These are phyloP conservation scores for Zopfia rhizophila DNA, from an alignment of 2,329 filamentous ascomycete genomes.

Conservation along the genomic window DNA sequence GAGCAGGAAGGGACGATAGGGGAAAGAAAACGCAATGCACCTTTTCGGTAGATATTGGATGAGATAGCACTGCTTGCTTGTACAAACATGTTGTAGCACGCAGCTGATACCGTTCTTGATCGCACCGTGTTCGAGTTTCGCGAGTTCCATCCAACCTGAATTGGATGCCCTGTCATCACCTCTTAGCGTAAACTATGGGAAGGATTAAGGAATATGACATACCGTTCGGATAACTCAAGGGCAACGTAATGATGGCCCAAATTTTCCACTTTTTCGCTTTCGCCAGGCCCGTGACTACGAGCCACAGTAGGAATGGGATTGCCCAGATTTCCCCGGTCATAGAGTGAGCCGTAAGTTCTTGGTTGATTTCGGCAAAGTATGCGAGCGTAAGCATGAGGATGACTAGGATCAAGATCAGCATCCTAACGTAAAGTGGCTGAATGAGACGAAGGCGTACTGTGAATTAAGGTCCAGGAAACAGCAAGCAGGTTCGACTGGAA, in stretches of 20 bases:
- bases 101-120: slow-evolving; percentile 58
- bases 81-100: slow-evolving; percentile 43
- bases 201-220: no score
- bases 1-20: no score
- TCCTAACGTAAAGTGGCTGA: not conserved
- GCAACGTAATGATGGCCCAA: slow-evolving; percentile 55
- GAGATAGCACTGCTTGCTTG: slow-evolving; percentile 35
- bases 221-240: slow-evolving; percentile 57
- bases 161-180: slow-evolving; percentile 52
- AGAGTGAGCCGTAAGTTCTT: slow-evolving; percentile 26
- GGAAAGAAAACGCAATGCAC: slow-evolving; percentile 1
- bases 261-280: slow-evolving; percentile 55
- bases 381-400: slow-evolving; percentile 27
- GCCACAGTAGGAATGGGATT: slow-evolving; percentile 30
- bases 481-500: slow-evolving; percentile 28
- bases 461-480: slow-evolving; percentile 24
- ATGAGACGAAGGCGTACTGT: slow-evolving; percentile 18
- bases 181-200: no score
- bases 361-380: slow-evolving; percentile 29
- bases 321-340: slow-evolving; percentile 30
- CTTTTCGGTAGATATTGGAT: slow-evolving; percentile 35
- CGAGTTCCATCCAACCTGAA: slow-evolving; percentile 67
- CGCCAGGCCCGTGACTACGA: slow-evolving; percentile 44
- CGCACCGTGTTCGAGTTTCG: slow-evolving; percentile 70
- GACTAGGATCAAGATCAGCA: slow-evolving; percentile 10